phyloP scores from a whole-genome alignment of 179 eudicot genomes.

The Corrigiola litoralis region DNA sequence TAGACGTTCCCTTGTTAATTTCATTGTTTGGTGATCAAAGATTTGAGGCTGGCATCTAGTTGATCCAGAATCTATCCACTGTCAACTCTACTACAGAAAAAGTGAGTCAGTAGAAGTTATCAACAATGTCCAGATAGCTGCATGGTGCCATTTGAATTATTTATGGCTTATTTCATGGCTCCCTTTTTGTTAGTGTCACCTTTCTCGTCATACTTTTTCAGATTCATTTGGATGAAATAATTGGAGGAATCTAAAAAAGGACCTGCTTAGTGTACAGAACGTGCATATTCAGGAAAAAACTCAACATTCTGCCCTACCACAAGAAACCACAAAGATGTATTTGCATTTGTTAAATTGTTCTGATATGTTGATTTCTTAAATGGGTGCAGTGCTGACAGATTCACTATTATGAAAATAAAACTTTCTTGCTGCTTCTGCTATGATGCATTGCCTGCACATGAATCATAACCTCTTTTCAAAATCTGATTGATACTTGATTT shows the following conservation, averaged over 20 bases:
- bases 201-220: neutral
- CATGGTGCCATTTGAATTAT: neutral
- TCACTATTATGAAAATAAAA: neutral
- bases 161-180: neutral
- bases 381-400: slow-evolving; percentile 15
- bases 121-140: too few species aligned
- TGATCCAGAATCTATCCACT: too few species aligned
- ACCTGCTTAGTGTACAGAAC: neutral
- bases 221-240: neutral
- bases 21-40: too few species aligned
- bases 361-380: neutral
- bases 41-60: too few species aligned
- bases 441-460: too few species aligned
- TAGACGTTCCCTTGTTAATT: too few species aligned
- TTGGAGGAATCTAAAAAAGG: slow-evolving; percentile 1
- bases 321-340: neutral
- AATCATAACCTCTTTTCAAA: neutral
- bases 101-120: too few species aligned
- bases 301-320: neutral
- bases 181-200: neutral
- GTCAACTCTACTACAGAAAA: too few species aligned
- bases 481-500: neutral
- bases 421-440: neutral
- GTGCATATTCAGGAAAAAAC: slow-evolving; percentile 9
- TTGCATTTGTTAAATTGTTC: slow-evolving; percentile 6